Evolutionary conservation across 495 filamentous ascomycete species (phyloP), one percentile per base, ranked within the genome.

Genomic region (Rostrohypoxylon terebratum): DNA sequence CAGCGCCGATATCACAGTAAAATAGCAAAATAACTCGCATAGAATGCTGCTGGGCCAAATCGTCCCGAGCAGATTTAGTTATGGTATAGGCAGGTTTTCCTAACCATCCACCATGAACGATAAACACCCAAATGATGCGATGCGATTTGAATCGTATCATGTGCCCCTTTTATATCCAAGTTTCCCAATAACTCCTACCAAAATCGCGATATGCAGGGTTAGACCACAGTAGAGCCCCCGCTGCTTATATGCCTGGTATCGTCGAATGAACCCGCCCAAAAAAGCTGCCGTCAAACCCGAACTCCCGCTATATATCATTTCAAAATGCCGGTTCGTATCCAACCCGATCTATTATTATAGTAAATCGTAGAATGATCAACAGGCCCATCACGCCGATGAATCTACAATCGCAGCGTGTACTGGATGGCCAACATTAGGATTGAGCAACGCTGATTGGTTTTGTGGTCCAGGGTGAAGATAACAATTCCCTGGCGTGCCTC

Each of bases 391-490:
- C 38, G 44, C 3, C 53, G 55, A 38, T 14, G 23, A 42, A 59
- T 28, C 28, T 28, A 28, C 28, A 28, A 78, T 68, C 6, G 76
- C 76, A 9, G 76, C 76, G 23, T 78, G 74, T 4, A 78, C 74
- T 25, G 68, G 53, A 45, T 64, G 55, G 14, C 68, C 72, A 40
- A 59, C 51, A 33, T 75, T 78, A 6, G 78, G 73, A 4, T 59
- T 71, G 7, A 50, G 62, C 51, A 85, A 70, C 11, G 66, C 74
- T 8, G 74, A 61, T 47, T 66, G 42, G 65, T 79, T 80, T 67
- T 80, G 77, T 9, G 80, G 79, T 0, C 80, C 80, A 0, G 79
- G 76, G 60, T 85, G 84, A 21, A 85, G 74, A 64, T 83, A 85
- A 50, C 83, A 85, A 60, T 84, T 84, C 7, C 83, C 83, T 1